phyloP scores from a whole-genome alignment of 495 filamentous ascomycete genomes.

The Lepidopterella palustris region DNA sequence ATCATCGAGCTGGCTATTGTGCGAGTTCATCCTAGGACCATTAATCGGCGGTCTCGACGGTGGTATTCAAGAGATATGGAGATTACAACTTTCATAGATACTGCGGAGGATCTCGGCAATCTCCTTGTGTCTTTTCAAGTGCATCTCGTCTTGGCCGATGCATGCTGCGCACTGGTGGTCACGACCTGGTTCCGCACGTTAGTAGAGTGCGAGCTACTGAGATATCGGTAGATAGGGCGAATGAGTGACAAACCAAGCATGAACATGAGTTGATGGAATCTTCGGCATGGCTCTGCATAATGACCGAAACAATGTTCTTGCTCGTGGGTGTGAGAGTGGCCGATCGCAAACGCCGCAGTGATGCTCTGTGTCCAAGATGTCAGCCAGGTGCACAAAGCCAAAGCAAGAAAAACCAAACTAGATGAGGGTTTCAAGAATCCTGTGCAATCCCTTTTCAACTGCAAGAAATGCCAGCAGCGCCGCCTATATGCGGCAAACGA shows the following conservation, averaged over 20 bases:
- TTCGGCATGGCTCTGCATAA: conserved; percentile 30
- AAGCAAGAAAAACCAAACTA: background rate
- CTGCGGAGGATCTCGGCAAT: conserved; percentile 18
- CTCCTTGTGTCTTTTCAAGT: conserved; percentile 23
- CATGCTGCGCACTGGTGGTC: conserved; percentile 23
- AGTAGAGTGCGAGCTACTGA: conserved; percentile 5
- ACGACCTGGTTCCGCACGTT: conserved; percentile 3
- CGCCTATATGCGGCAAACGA: background rate
- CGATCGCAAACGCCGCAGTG: conserved; percentile 29
- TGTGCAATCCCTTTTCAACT: background rate
- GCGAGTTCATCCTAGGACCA: background rate
- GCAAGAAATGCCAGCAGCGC: background rate
- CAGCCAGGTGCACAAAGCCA: background rate
- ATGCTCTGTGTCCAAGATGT: conserved; percentile 18
- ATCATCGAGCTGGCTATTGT: background rate
- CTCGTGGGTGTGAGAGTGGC: conserved; percentile 19
- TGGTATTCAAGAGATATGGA: background rate
- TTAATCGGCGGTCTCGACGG: background rate
- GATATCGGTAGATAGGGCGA: background rate
- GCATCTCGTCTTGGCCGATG: conserved; percentile 13
- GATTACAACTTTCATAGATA: conserved; percentile 7
- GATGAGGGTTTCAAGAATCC: background rate
- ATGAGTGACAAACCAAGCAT: conserved; percentile 14
- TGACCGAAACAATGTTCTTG: conserved; percentile 21
- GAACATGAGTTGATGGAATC: conserved; percentile 31